A percentile compares a stretch with the other conserved stretches of the same genome.
phyloP scores from a whole-genome alignment of 1,284 basidiomycete species.

The Tilletia setariae region DNA sequence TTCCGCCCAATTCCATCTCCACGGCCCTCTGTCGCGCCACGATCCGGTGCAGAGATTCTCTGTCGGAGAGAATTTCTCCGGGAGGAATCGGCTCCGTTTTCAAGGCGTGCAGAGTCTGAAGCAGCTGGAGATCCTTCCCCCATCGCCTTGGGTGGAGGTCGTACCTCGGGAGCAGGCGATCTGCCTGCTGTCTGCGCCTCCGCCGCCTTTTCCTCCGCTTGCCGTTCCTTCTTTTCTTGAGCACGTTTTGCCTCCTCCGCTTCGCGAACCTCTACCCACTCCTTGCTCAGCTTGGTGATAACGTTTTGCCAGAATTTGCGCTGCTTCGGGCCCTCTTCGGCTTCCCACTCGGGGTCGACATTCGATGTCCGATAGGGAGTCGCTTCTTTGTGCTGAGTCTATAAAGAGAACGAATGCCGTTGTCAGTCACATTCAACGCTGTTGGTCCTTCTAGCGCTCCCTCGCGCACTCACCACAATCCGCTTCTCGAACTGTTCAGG shows the following conservation, averaged over 20 bases:
- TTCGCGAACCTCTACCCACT: conserved; percentile 20
- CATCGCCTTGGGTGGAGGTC: no score
- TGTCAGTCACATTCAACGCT: not conserved
- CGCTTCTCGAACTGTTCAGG: conserved; percentile 26
- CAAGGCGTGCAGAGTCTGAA: no score
- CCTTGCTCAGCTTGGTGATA: conserved; percentile 22
- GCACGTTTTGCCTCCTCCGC: not conserved
- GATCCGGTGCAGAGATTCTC: no score
- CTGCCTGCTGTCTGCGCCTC: not conserved
- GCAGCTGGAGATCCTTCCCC: no score
- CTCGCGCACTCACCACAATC: not conserved
- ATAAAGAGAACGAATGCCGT: not conserved
- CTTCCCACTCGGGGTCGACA: conserved; percentile 25
- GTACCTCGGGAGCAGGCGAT: no score
- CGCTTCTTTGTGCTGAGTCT: conserved; percentile 4
- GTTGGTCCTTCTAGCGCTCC: no score
- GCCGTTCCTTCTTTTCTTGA: no score
- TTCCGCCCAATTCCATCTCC: no score
- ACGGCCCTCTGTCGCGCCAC: no score
- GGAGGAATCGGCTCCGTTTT: no score
- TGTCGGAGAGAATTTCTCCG: no score
- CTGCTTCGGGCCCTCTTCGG: conserved; percentile 27
- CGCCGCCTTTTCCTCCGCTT: not conserved
- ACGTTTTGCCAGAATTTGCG: conserved; percentile 24
- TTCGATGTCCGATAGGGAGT: not conserved